phyloP scores from a whole-genome alignment of 768 basidiomycete species.

The Mycena filopes region DNA sequence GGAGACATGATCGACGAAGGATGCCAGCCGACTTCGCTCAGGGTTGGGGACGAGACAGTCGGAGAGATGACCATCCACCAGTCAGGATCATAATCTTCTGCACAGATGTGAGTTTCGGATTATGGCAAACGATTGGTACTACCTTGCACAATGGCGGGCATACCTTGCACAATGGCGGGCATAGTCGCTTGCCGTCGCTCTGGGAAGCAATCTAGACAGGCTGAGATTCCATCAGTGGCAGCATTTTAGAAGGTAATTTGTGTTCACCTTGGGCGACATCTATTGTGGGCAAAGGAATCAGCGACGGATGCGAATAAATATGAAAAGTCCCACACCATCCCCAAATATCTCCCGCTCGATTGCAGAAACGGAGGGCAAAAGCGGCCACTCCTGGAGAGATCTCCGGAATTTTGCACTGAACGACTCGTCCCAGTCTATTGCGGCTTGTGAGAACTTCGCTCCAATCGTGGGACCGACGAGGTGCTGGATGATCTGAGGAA shows the following conservation, averaged over 20 bases:
- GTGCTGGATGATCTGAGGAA: slow-evolving; percentile 15
- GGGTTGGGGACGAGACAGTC: too few species aligned
- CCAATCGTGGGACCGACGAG: slow-evolving; percentile 17
- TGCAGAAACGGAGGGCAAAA: slow-evolving; percentile 19
- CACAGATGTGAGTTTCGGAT: too few species aligned
- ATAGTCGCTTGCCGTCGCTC: background rate
- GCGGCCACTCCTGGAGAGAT: slow-evolving; percentile 21
- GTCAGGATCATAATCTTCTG: too few species aligned
- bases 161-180: background rate
- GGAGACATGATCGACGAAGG: slow-evolving; percentile 12
- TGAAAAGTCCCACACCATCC: slow-evolving; percentile 7
- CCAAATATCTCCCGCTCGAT: slow-evolving; percentile 22
- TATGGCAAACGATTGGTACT: too few species aligned
- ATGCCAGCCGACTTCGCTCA: background rate
- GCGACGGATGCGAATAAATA: background rate
- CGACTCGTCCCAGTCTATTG: slow-evolving; percentile 24
- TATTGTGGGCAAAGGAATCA: background rate
- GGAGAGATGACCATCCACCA: too few species aligned
- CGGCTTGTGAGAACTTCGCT: background rate
- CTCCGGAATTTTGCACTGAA: slow-evolving; percentile 22
- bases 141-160: background rate
- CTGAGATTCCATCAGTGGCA: background rate
- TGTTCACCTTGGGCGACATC: background rate
- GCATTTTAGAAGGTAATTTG: background rate
- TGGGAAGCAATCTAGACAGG: slow-evolving; percentile 2